Conservation (phyloP, 1,284 basidiomycete species). For the Cryptococcus sp. region DNA sequence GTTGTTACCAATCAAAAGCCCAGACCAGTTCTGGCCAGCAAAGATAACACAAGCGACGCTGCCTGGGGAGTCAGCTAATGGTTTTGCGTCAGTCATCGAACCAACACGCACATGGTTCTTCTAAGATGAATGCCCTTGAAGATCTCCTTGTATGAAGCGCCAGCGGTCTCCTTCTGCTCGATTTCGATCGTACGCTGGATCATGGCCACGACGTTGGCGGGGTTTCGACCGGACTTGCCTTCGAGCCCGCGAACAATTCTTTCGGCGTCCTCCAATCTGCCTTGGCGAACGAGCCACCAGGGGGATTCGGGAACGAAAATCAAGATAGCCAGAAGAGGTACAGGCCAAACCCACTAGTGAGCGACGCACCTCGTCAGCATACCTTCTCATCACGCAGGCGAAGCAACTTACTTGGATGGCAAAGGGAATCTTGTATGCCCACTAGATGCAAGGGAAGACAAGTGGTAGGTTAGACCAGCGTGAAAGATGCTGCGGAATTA, state of each 20-base stretch:
- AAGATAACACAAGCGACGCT: constrained; percentile 35
- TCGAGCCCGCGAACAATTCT: constrained; percentile 4
- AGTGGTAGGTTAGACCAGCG: background rate
- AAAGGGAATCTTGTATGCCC: constrained; percentile 35
- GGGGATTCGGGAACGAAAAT: constrained; percentile 14
- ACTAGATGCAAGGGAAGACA: constrained; percentile 4
- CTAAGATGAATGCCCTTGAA: constrained; percentile 6
- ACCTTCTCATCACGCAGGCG: too few relatives aligned
- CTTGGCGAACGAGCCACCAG: constrained; percentile 18
- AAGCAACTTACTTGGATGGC: background rate
- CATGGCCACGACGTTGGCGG: constrained; percentile 52
- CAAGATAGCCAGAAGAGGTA: constrained; percentile 6
- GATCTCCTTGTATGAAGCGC: too few relatives aligned
- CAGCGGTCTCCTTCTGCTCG: constrained; percentile 5
- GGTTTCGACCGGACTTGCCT: constrained; percentile 44
- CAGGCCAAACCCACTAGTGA: constrained; percentile 9
- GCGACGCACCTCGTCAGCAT: too few relatives aligned
- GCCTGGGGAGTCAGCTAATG: constrained; percentile 15
- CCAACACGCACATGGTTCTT: constrained; percentile 39
- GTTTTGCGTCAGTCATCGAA: constrained; percentile 26
- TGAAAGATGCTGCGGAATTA: background rate
- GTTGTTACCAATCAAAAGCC: constrained; percentile 3
- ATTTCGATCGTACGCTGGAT: constrained; percentile 33
- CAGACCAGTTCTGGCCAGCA: constrained; percentile 8
- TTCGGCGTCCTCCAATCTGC: constrained; percentile 13